Evolutionary conservation across 495 filamentous ascomycete genomes (phyloP), one percentile per base, ranked within the genome.

Genomic region (Rhizodiscina lignyota): DNA sequence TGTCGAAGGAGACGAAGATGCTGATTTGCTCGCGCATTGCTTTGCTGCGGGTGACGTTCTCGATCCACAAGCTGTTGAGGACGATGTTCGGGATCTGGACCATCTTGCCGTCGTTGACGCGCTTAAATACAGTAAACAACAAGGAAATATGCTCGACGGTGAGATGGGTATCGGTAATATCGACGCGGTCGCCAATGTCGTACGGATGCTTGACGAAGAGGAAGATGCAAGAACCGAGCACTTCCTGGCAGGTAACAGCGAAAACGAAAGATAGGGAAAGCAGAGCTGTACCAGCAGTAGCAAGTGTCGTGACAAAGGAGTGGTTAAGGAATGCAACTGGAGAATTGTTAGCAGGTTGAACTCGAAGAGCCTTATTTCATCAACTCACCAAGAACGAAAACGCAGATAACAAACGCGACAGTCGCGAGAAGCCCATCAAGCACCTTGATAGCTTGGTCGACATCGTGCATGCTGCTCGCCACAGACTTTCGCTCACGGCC

Each of bases 231-330:
- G 83, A 91, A 31, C 85, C 87, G 10, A 96, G 67, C 35, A 97
- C 75, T 56, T 97, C 89, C 56, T 96, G 87, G 0, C 79, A 75
- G 3, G 85, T 96, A 41, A 74, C 73, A 13, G 84, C 72, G 52
- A 97, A 96, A 39, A 94, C 76, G 59, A 96, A 97, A 34, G 85
- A 93, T 31, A 94, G 58, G 3, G 86, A 94, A 4, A 97, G 74
- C 31, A 97, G 64, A 1, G 87, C 75, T n/a, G 87, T 94, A 35
- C 87, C 89, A 36, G 84, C 81, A n/a, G 89, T 91, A 2, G 87
- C 78, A 18, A 97, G 74, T 15, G 85, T 91, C 5, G 81, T 83
- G 27, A 79, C 72, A 41, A 94, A 85, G 38, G 69, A 78, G 43
- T 63, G 77, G 47, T 86, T 83, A 47, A 93, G 73, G 50, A 94